Percentiles rank a stretch among this genome's conserved stretches.
These are phyloP conservation scores for Mucor velutinosus DNA, from an alignment of 371 early-diverging fungal genomes.

Conservation along the genomic window DNA sequence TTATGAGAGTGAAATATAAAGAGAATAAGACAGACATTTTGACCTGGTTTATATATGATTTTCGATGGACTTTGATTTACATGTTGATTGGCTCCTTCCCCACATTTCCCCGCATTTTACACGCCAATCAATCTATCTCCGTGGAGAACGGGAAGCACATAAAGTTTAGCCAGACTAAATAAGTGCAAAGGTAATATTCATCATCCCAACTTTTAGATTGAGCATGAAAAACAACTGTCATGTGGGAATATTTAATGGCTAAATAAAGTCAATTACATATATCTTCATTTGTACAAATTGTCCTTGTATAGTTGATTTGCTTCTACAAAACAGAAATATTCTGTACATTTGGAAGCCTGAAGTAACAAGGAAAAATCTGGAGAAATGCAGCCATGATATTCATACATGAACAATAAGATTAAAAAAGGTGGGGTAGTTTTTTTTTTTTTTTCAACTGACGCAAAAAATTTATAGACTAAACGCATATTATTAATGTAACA, in stretches of 20 bases:
- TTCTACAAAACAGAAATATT: neutral
- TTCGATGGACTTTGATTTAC: neutral
- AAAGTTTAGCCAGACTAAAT: neutral
- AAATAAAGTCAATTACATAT: neutral
- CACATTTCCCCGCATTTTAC: constrained; percentile 25
- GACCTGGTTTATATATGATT: neutral
- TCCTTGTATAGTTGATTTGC: neutral
- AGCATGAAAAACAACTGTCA: neutral
- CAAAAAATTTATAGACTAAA: neutral
- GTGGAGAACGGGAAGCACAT: constrained; percentile 1
- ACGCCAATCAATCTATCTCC: constrained; percentile 5
- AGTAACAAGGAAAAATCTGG: neutral
- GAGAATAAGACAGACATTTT: neutral
- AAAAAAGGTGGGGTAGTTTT: constrained; percentile 3
- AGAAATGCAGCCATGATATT: neutral
- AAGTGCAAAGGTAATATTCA: neutral
- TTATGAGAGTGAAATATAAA: constrained; percentile 6
- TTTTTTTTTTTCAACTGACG: neutral
- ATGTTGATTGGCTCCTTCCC: constrained; percentile 7
- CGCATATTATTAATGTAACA: neutral
- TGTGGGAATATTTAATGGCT: constrained; percentile 1
- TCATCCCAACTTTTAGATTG: neutral
- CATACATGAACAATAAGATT: neutral
- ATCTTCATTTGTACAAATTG: constrained; percentile 1
- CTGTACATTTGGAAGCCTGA: neutral